These are phyloP conservation scores for Achaetomium macrosporum DNA, from an alignment of 2,329 filamentous ascomycete species.

Conservation along the genomic window DNA sequence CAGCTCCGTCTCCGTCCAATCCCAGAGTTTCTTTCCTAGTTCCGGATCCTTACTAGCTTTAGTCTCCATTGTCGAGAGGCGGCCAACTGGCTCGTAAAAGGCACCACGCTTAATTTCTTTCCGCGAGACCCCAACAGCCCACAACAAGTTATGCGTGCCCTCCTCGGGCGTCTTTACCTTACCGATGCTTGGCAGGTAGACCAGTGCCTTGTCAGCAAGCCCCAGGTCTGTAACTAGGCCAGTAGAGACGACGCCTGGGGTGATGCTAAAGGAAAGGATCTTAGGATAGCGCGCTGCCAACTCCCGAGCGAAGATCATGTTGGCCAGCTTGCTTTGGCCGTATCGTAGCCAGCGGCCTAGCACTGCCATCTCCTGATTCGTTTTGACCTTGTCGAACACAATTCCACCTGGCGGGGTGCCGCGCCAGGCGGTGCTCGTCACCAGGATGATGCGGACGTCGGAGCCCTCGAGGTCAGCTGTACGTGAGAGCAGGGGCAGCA, in stretches of 20 bases:
- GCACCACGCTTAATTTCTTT: conserved; percentile 17
- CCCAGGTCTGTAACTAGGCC: conserved; percentile 15
- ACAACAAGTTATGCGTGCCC: conserved; percentile 8
- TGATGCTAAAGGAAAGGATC: conserved; percentile 22
- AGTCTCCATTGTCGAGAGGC: background rate
- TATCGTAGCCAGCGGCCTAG: conserved; percentile 25
- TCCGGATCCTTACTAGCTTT: conserved; percentile 19
- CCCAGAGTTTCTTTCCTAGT: conserved; percentile 26
- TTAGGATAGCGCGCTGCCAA: conserved; percentile 27
- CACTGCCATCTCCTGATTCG: conserved; percentile 3
- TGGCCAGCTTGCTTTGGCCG: conserved; percentile 33
- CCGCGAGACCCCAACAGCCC: conserved; percentile 8
- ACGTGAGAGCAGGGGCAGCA: conserved; percentile 24
- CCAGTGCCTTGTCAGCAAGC: conserved; percentile 20
- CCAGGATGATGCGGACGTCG: conserved; percentile 23
- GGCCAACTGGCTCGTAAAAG: conserved; percentile 33
- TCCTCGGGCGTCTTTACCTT: conserved; percentile 1
- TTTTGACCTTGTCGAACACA: conserved; percentile 9
- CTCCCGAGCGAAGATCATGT: conserved; percentile 28
- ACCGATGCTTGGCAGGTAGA: background rate
- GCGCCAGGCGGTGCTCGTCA: conserved; percentile 13
- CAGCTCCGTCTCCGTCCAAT: conserved; percentile 30
- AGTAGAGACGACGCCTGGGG: conserved; percentile 29
- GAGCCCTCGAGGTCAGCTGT: conserved; percentile 12
- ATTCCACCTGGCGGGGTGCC: conserved; percentile 14